phyloP scores from a whole-genome alignment of 1,284 basidiomycete genomes.

The Tremellales sp. region DNA sequence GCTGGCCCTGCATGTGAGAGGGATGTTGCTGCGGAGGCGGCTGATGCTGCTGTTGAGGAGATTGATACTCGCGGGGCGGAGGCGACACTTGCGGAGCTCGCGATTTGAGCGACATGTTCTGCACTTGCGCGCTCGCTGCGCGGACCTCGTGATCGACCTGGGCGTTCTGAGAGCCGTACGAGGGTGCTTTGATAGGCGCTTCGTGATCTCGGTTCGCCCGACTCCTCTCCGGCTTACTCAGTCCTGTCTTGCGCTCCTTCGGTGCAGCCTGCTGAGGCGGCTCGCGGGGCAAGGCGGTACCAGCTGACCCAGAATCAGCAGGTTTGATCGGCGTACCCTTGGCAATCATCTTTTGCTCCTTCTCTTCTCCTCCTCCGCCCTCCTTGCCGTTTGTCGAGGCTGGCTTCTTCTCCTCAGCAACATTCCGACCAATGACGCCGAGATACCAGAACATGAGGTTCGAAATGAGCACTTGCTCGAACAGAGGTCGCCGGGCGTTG shows the following conservation, averaged over 20 bases:
- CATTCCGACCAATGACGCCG: slow-evolving; percentile 82
- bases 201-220: slow-evolving; percentile 63
- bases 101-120: slow-evolving; percentile 2
- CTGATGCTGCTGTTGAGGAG: slow-evolving; percentile 1
- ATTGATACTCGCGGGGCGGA: slow-evolving; percentile 1
- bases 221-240: slow-evolving; percentile 43
- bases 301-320: slow-evolving; percentile 34
- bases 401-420: slow-evolving; percentile 52
- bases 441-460: slow-evolving; percentile 99
- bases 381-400: slow-evolving; percentile 43
- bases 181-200: slow-evolving; percentile 77
- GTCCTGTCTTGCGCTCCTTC: slow-evolving; percentile 29
- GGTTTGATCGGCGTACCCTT: slow-evolving; percentile 44
- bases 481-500: slow-evolving; percentile 89
- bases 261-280: slow-evolving; percentile 4
- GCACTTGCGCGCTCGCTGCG: slow-evolving; percentile 4
- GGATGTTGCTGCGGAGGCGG: slow-evolving; percentile 5
- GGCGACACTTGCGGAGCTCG: neutral
- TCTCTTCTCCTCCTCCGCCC: slow-evolving; percentile 26
- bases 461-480: slow-evolving; percentile 97
- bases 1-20: slow-evolving; percentile 13
- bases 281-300: slow-evolving; percentile 50
- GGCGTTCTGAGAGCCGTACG: slow-evolving; percentile 88
- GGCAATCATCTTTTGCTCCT: slow-evolving; percentile 38
- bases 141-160: slow-evolving; percentile 76